Percentiles rank a stretch among this genome's conserved stretches.
Conservation (phyloP, 352 stramenopile species). For the Phytophthora sansomeana region DNA sequence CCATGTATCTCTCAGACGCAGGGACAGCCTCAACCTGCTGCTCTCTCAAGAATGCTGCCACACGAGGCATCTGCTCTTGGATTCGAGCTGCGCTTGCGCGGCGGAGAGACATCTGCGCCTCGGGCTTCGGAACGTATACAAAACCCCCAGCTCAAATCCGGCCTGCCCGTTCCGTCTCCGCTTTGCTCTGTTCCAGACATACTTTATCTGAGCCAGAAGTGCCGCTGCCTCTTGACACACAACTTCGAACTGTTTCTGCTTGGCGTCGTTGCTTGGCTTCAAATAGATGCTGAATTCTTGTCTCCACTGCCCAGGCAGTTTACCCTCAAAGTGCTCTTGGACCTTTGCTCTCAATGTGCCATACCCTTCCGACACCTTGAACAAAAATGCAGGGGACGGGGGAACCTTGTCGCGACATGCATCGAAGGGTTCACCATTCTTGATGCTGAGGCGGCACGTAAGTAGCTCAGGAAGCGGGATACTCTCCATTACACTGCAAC, state of each 20-base stretch:
- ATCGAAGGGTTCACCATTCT: conserved; percentile 6
- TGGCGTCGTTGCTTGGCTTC: conserved; percentile 11
- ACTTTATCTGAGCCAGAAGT: conserved; percentile 3
- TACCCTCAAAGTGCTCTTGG: conserved; percentile 12
- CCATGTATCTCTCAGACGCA: conserved; percentile 19
- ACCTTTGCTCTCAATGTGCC: conserved; percentile 2
- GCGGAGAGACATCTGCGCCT: not conserved
- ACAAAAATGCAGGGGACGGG: conserved; percentile 5
- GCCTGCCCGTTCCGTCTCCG: conserved; percentile 9
- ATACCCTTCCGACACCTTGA: conserved; percentile 13
- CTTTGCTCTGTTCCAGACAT: conserved; percentile 16
- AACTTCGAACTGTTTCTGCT: conserved; percentile 16
- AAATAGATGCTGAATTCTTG: conserved; percentile 8
- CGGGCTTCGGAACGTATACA: conserved; percentile 21
- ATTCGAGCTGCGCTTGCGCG: conserved; percentile 13
- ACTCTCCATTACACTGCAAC: too few relatives aligned
- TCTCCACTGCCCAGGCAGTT: conserved; percentile 12
- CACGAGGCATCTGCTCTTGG: conserved; percentile 16
- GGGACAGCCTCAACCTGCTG: conserved; percentile 2
- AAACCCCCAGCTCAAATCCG: conserved; percentile 26
- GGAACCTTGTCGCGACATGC: conserved; percentile 11
- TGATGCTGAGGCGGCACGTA: conserved; percentile 10
- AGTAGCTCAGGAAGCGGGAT: not conserved
- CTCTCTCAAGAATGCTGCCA: conserved; percentile 16
- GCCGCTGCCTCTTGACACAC: not conserved